Evolutionary conservation across 129 eudicot species (phyloP), one percentile per base, ranked within the genome.

Genomic region (Helianthus tuberosus): DNA sequence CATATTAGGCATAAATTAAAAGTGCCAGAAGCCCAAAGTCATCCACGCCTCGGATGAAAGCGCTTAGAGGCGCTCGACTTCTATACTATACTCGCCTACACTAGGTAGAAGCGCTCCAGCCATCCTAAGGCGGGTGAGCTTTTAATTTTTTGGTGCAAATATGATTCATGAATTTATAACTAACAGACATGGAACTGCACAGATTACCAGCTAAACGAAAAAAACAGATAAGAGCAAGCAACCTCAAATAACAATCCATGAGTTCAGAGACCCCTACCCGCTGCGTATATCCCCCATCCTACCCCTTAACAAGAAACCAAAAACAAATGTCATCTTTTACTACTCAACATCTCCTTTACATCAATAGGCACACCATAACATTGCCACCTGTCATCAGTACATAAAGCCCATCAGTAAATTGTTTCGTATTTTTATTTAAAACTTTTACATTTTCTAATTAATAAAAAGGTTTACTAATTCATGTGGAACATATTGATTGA

Each of bases 261-360:
- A 11, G 63, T 57, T 9, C 63, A 9, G 13, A 9, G 13, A 59
- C 32, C 32, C 65, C 44, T 29, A 60, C 17, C 44, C 14, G 64
- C 64, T 59, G n/a, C 64, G 25, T 58, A 58, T 58, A 59, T 25
- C 39, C 64, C 11, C 41, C 64, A 59, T 59, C 15, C 39, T 25
- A 25, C 39, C 64, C 64, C 64, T 59, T 6, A 12, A 59, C 38
- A 59, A 25, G 39, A 59, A 59, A 59, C 39, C 39, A 1, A 32
- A 60, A 12, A 39, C 44, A 60, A 60, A 60, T 32, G n/a, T 60
- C 66, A 27, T 32, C 17, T 29, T 27, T 60, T 5, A 60, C 66
- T 58, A 25, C 64, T 16, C 44, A 11, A 60, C 7, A 15, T 29
- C 13, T 3, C 44, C 66, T 60, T 60, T 60, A 32, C 66, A 60